Conservation (phyloP, 2,329 filamentous ascomycete genomes). For the Arthroderma sp. region DNA sequence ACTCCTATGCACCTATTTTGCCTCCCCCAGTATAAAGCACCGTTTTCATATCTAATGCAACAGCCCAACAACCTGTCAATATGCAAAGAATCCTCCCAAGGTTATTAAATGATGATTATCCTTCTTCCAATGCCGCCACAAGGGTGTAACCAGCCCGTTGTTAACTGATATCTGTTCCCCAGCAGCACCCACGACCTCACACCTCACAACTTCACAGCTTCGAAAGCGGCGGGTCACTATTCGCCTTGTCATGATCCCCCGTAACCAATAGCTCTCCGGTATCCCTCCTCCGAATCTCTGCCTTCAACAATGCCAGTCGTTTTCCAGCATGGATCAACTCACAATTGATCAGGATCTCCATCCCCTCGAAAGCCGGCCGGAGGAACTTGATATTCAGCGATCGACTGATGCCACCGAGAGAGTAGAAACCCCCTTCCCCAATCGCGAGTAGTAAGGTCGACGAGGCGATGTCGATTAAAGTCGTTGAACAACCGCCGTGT, state of each 20-base stretch:
- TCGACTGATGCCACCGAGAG: slow-evolving; percentile 49
- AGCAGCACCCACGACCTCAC: too few relatives aligned
- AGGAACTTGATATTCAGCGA: slow-evolving; percentile 56
- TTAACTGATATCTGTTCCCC: too few relatives aligned
- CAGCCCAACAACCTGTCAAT: too few relatives aligned
- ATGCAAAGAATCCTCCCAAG: too few relatives aligned
- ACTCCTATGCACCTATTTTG: too few relatives aligned
- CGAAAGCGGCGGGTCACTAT: slow-evolving; percentile 37
- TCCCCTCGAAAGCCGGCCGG: slow-evolving; percentile 44
- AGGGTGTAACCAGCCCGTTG: too few relatives aligned
- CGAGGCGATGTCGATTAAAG: slow-evolving; percentile 55
- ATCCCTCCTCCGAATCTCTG: slow-evolving; percentile 40
- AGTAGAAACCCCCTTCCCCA: slow-evolving; percentile 47
- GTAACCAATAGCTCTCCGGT: slow-evolving; percentile 43
- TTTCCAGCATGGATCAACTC: slow-evolving; percentile 47
- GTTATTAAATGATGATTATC: too few relatives aligned
- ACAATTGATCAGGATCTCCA: slow-evolving; percentile 40
- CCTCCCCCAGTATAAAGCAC: too few relatives aligned
- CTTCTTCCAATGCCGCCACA: too few relatives aligned
- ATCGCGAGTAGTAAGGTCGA: slow-evolving; percentile 45
- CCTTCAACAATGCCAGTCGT: slow-evolving; percentile 40
- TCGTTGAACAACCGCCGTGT: slow-evolving; percentile 65
- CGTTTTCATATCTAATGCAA: too few relatives aligned
- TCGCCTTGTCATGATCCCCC: slow-evolving; percentile 54
- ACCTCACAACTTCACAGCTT: slow-evolving; percentile 7